phyloP scores from a whole-genome alignment of 169 alveolate genomes.

The Theileria parva region DNA sequence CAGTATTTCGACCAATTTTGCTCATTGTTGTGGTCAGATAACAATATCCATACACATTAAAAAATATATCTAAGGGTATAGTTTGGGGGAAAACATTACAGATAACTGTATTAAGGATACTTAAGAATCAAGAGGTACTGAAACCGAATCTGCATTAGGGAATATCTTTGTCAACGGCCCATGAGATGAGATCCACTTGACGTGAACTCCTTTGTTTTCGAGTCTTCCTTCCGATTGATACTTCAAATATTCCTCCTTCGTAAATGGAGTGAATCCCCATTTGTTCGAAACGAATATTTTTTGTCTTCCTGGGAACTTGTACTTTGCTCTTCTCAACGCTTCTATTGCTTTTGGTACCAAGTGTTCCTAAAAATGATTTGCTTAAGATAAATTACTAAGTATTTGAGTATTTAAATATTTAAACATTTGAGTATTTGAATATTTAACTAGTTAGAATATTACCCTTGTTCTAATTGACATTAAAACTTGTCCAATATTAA shows the following conservation, averaged over 20 bases:
- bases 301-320: constrained; percentile 99
- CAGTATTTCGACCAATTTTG: background rate
- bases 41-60: background rate
- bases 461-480: constrained; percentile 93
- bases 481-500: constrained; percentile 93
- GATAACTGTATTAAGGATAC: background rate
- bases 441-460: constrained; percentile 5
- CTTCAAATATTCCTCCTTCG: constrained; percentile 92
- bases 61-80: background rate
- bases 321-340: constrained; percentile 96
- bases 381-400: background rate
- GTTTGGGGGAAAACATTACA: background rate
- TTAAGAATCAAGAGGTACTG: constrained; percentile 50
- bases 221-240: constrained; percentile 92
- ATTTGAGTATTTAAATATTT: background rate
- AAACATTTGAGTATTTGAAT: background rate
- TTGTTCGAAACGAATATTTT: constrained; percentile 94
- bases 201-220: constrained; percentile 86
- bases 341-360: constrained; percentile 88
- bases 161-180: constrained; percentile 76
- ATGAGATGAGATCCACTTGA: constrained; percentile 81
- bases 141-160: constrained; percentile 51
- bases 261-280: constrained; percentile 97
- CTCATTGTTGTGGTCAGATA: background rate
- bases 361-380: constrained; percentile 67